phyloP scores from a whole-genome alignment of 257 asterid species.

The Phtheirospermum japonicum region DNA sequence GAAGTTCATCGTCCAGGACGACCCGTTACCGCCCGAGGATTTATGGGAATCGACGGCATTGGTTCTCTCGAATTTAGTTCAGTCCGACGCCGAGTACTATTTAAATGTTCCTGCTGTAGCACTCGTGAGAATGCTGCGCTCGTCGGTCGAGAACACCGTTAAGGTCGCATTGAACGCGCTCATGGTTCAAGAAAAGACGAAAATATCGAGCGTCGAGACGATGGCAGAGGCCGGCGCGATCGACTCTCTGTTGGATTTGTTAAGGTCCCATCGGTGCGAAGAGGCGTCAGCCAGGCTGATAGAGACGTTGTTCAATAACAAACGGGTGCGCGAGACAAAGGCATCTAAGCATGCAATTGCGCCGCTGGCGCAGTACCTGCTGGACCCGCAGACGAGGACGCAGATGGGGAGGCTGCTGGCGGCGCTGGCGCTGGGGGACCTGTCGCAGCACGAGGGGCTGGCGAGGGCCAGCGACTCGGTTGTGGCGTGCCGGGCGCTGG shows the following conservation, averaged over 20 bases:
- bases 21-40: conserved; percentile 66
- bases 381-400: conserved; percentile 83
- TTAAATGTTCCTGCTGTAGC: conserved; percentile 58
- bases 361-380: conserved; percentile 79
- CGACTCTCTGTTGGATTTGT: conserved; percentile 71
- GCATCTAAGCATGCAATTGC: conserved; percentile 76
- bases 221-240: conserved; percentile 85
- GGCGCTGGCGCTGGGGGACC: conserved; percentile 83
- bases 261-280: conserved; percentile 83
- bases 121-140: conserved; percentile 72
- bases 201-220: conserved; percentile 57
- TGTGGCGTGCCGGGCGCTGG: conserved; percentile 76
- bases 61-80: conserved; percentile 65
- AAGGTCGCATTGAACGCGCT: conserved; percentile 64
- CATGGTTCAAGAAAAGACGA: conserved; percentile 63
- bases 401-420: conserved; percentile 67
- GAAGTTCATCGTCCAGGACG: conserved; percentile 67
- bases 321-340: conserved; percentile 65
- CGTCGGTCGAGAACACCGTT: conserved; percentile 45
- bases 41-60: conserved; percentile 78
- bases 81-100: conserved; percentile 53
- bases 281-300: conserved; percentile 67
- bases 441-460: conserved; percentile 88
- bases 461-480: conserved; percentile 73
- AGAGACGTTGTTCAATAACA: conserved; percentile 67